Evolutionary conservation across 352 stramenopile genomes (phyloP).

Genomic region (Elongisporangium anandrum): DNA sequence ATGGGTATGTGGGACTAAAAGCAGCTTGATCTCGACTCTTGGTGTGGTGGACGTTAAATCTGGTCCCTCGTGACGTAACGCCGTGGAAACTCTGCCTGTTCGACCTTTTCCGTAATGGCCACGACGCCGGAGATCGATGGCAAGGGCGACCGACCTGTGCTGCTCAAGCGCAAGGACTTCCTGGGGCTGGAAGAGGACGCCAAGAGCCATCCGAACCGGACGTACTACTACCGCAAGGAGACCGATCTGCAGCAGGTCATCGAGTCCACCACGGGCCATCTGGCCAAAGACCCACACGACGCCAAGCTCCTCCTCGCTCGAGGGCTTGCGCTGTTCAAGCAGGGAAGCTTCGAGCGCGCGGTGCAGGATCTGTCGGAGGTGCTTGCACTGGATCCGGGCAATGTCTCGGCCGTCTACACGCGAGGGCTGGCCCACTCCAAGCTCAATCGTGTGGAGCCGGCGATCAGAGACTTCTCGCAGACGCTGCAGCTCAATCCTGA

Average conservation of each 20-base stretch:
- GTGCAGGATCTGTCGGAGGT: constrained; percentile 56
- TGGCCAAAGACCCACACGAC: constrained; percentile 55
- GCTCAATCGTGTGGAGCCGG: constrained; percentile 60
- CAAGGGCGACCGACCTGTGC: constrained; percentile 23
- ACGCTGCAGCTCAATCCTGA: constrained; percentile 75
- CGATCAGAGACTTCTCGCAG: constrained; percentile 77
- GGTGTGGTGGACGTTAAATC: background rate
- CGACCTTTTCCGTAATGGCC: constrained; percentile 15
- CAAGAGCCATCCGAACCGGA: constrained; percentile 60
- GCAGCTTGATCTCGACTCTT: background rate
- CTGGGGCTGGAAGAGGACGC: constrained; percentile 57
- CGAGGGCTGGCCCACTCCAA: constrained; percentile 69
- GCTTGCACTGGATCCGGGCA: constrained; percentile 34
- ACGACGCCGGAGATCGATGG: constrained; percentile 29
- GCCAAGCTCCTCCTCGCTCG: constrained; percentile 65
- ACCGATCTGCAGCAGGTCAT: constrained; percentile 74
- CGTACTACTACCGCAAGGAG: constrained; percentile 75
- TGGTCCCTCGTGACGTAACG: background rate
- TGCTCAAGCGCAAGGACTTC: constrained; percentile 82
- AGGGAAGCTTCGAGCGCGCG: constrained; percentile 44
- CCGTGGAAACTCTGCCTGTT: background rate
- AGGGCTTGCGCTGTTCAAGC: constrained; percentile 77
- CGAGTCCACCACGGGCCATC: constrained; percentile 60
- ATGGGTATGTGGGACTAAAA: too few species aligned
- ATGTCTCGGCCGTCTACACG: constrained; percentile 62